Conservation (phyloP, 2,329 filamentous ascomycete species). For the Samsoniella hepiali region DNA sequence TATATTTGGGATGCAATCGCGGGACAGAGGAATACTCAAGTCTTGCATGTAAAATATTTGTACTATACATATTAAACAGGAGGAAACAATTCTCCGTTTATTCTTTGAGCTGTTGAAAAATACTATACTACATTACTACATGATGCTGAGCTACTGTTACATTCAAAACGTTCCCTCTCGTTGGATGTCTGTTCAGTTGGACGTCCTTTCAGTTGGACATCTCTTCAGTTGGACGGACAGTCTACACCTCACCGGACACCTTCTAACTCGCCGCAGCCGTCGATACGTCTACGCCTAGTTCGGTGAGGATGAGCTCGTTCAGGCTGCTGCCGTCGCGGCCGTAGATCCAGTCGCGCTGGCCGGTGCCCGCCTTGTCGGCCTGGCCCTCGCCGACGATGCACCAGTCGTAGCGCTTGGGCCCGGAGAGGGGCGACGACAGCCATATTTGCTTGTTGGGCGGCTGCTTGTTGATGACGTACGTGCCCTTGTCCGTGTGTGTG, state of each 20-base stretch:
- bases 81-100: background rate
- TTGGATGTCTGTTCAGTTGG: background rate
- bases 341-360: conserved; percentile 79
- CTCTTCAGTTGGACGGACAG: background rate
- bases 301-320: conserved; percentile 67
- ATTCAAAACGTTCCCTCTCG: background rate
- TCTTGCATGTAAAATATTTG: background rate
- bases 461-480: conserved; percentile 97
- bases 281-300: conserved; percentile 67
- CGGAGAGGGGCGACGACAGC: conserved; percentile 86
- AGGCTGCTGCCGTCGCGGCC: conserved; percentile 76
- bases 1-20: background rate
- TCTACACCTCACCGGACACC: background rate
- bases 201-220: too few species aligned
- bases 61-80: conserved; percentile 2
- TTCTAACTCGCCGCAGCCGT: conserved; percentile 27
- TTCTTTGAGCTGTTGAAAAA: background rate
- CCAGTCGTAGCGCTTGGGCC: conserved; percentile 94
- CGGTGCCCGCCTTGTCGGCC: conserved; percentile 71
- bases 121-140: background rate
- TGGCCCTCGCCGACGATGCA: conserved; percentile 70
- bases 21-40: background rate
- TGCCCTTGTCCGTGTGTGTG: conserved; percentile 65
- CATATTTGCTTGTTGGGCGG: conserved; percentile 97
- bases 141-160: background rate